Evolutionary conservation across 305 asterid species (phyloP), one percentile per base, ranked within the genome.

Genomic region (Nicotiana rustica): DNA sequence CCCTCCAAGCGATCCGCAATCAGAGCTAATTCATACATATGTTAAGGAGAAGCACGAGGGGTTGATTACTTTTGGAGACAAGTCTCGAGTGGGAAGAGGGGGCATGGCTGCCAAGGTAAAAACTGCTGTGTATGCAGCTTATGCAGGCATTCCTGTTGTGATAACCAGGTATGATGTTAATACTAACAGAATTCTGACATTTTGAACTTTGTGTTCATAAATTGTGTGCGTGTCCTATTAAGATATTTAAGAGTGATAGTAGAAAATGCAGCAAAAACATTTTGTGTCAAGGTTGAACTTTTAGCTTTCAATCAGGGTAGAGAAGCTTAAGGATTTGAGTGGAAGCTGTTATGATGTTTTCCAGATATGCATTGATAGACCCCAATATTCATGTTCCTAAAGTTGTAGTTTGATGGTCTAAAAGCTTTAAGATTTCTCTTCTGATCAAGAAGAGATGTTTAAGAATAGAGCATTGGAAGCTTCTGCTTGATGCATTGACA

Each of bases 41-140:
- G 44, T 91, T 75, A 97, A 95, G 86, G 97, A 93, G 86, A 93
- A 73, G 86, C 95, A 95, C 4, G 99, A 95, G 85, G 89, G 91
- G 52, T 75, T 82, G 61, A 92, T 97, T 81, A 97, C 99, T 75
- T 97, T 95, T 83, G 99, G 99, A 67, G 97, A 97, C 91, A 97
- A 97, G 90, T 95, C 99, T 57, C 89, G 99, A 84, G 95, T 97
- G 52, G 99, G 99, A 89, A 92, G 99, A 89, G 99, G 99, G 49
- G 99, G 99, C 6, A 97, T 97, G 99, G 93, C 98, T 31, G 99
- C 99, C 66, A 95, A 97, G 90, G 99, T 97, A 59, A 97, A 97
- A 90, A 97, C 99, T 90, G 99, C 99, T 77, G 96, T 90, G 79
- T 90, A 93, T 87, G 97, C 99, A 80, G 96, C 99, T 75, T 83